Evolutionary conservation across 257 asterid species (phyloP), one percentile per base, ranked within the genome.

Genomic region (Petrea volubilis): DNA sequence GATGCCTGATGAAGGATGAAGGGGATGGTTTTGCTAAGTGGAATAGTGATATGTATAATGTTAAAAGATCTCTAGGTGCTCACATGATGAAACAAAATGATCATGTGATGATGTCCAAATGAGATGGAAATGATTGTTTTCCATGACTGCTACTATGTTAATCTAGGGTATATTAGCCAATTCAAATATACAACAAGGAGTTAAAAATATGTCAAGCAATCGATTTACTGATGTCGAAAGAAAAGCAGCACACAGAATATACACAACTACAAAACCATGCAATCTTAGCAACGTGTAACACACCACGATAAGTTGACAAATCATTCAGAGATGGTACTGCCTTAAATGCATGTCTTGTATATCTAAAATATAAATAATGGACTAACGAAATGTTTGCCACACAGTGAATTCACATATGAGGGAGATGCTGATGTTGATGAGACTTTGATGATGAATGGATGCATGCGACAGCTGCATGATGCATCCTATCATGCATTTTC

Each of bases 381-480:
- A 77, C 75, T 74, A 71, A 74, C 71, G 74, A 64, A 20, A 86
- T 79, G 85, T 52, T 53, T 82, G 73, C 62, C 75, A 82, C 64
- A 1, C 50, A 53, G 75, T 80, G 82, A 78, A 84, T 72, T 71
- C 81, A 81, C 70, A 72, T 73, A 78, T 64, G 68, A 64, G 80
- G 84, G 68, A 73, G 82, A 86, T 86, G 93, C 82, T 81, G 77
- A 70, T 88, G 89, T 81, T 79, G 84, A 86, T 88, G 90, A 82
- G 80, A n/a, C n/a, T n/a, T 82, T 84, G 87, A 84, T 83, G 91
- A 84, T 80, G 81, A 83, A 80, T 87, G 91, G 96, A 90, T 90
- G 95, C 93, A 85, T 86, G 97, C 91, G 79, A 88, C 85, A 78
- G 90, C 92, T 84, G 95, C 92, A 84, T 79, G 91, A 88, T 93